Percentiles rank a stretch among this genome's conserved stretches.
phyloP scores from a whole-genome alignment of 192 early-diverging fungal genomes.

The Coemansia javaensis region DNA sequence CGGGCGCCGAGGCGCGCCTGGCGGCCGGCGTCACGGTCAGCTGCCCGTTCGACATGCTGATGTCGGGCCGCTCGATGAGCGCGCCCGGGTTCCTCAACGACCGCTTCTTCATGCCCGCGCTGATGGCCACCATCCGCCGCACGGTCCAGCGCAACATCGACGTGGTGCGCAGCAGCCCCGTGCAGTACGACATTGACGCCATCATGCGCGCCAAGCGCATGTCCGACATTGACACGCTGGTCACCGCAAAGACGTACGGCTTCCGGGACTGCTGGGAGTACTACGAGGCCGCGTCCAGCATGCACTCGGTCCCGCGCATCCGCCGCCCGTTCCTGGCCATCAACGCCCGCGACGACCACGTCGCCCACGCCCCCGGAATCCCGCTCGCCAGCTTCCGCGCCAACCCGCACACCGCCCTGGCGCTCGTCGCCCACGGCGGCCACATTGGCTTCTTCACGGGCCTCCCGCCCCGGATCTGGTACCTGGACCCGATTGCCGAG shows the following conservation, averaged over 20 bases:
- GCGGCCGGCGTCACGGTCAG: constrained; percentile 69
- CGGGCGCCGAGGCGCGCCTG: constrained; percentile 62
- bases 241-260: constrained; percentile 63
- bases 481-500: constrained; percentile 60
- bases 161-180: constrained; percentile 27
- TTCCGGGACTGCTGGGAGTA: constrained; percentile 77
- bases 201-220: constrained; percentile 58
- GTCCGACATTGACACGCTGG: constrained; percentile 73
- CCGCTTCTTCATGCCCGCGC: constrained; percentile 54
- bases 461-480: constrained; percentile 52
- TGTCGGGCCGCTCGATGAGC: constrained; percentile 42
- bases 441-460: constrained; percentile 79
- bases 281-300: constrained; percentile 58
- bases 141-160: constrained; percentile 43
- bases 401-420: constrained; percentile 77
- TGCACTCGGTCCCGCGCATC: constrained; percentile 55
- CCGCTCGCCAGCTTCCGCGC: constrained; percentile 63
- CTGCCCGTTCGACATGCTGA: constrained; percentile 80
- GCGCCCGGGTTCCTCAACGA: constrained; percentile 53
- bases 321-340: constrained; percentile 75
- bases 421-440: constrained; percentile 75
- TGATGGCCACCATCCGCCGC: constrained; percentile 53
- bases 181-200: constrained; percentile 41
- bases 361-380: constrained; percentile 60
- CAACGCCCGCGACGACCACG: constrained; percentile 80